Evolutionary conservation across 108 stramenopile genomes (phyloP).

Genomic region (Fistulifera pelliculosa): DNA sequence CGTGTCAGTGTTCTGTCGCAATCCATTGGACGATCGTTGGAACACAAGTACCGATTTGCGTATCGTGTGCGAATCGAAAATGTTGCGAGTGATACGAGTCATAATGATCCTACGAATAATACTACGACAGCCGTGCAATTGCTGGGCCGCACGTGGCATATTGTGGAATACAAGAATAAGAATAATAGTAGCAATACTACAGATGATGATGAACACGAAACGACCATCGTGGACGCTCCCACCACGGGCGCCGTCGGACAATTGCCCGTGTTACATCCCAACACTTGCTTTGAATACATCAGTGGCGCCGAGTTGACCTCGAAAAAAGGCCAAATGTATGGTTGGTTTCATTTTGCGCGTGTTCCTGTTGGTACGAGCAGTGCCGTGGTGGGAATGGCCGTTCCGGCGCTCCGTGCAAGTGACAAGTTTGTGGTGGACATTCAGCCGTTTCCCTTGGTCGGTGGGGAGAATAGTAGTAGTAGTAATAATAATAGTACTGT

Average conservation of each 20-base stretch:
- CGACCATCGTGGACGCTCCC: constrained; percentile 24
- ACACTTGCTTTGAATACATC: constrained; percentile 45
- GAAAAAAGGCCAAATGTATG: constrained; percentile 27
- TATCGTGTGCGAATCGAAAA: constrained; percentile 49
- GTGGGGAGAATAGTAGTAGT: too few relatives aligned
- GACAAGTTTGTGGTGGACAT: constrained; percentile 21
- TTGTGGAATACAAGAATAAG: too few relatives aligned
- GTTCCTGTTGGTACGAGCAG: constrained; percentile 3
- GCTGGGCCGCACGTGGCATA: constrained; percentile 45
- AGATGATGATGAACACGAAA: constrained; percentile 1
- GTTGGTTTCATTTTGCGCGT: constrained; percentile 14
- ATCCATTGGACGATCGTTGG: constrained; percentile 16
- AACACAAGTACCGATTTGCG: constrained; percentile 33
- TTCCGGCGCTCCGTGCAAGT: background rate
- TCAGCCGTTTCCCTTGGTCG: constrained; percentile 19
- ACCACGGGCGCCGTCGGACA: constrained; percentile 49
- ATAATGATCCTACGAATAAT: too few relatives aligned
- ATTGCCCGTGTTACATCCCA: constrained; percentile 45
- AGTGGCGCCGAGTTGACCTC: constrained; percentile 37
- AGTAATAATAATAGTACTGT: too few relatives aligned
- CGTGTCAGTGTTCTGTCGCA: constrained; percentile 2
- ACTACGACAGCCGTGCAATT: constrained; percentile 42
- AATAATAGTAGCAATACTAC: background rate
- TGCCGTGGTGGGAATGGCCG: constrained; percentile 5
- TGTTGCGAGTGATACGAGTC: constrained; percentile 1